Percentiles rank a stretch among this genome's conserved stretches.
phyloP scores from a whole-genome alignment of 1,284 basidiomycete genomes.

The Flammula alnicola region DNA sequence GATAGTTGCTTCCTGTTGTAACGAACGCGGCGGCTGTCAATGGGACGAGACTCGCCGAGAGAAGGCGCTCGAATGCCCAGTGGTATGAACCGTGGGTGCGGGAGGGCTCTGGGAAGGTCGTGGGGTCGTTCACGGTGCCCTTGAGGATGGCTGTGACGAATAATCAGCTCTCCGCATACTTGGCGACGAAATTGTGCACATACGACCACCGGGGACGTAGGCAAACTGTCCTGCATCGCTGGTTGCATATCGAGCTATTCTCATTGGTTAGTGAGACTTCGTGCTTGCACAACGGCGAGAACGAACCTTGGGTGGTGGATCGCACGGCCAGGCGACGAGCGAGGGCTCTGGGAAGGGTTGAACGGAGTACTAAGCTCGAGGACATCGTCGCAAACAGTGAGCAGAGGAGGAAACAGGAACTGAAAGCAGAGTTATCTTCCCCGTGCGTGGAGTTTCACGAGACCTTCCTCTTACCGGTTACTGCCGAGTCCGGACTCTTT shows the following conservation, averaged over 20 bases:
- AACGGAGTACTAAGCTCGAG: slow-evolving; percentile 52
- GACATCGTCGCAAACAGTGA: slow-evolving; percentile 49
- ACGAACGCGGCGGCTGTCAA: slow-evolving; percentile 84
- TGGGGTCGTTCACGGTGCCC: slow-evolving; percentile 96
- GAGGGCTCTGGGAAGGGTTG: slow-evolving; percentile 50
- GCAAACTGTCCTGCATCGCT: slow-evolving; percentile 27
- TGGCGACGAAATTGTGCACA: slow-evolving; percentile 38
- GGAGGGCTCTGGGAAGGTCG: slow-evolving; percentile 82
- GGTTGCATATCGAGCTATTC: slow-evolving; percentile 42
- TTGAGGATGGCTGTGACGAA: slow-evolving; percentile 78
- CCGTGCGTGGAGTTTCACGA: slow-evolving; percentile 25
- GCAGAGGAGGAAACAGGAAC: slow-evolving; percentile 17
- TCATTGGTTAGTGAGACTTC: slow-evolving; percentile 17
- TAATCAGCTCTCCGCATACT: background rate
- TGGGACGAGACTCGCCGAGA: slow-evolving; percentile 89
- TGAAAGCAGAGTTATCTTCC: slow-evolving; percentile 4
- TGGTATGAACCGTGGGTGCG: slow-evolving; percentile 92
- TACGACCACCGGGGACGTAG: slow-evolving; percentile 75
- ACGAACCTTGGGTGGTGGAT: slow-evolving; percentile 39
- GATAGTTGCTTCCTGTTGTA: slow-evolving; percentile 72
- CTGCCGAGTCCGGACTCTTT: slow-evolving; percentile 24
- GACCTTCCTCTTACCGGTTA: slow-evolving; percentile 29
- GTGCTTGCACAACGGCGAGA: background rate
- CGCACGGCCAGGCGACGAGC: slow-evolving; percentile 44
- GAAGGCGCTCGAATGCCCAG: slow-evolving; percentile 96